phyloP scores from a whole-genome alignment of 352 stramenopile species.

The Pilasporangium apinafurcum region DNA sequence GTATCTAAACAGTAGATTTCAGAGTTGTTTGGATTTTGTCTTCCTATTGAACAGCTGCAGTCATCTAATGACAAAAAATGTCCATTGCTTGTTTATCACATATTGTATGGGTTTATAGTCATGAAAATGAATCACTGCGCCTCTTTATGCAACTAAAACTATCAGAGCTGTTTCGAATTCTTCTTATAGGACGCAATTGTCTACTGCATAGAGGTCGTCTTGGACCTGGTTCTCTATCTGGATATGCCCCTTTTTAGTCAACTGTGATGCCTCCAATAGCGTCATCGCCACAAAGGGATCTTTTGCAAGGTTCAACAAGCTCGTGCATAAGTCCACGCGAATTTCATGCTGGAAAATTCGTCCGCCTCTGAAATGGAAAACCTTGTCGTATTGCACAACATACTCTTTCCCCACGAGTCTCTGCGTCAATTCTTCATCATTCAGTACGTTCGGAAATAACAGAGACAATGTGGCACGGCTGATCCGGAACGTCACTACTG shows the following conservation, averaged over 20 bases:
- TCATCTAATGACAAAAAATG: too few species aligned
- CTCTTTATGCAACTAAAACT: too few species aligned
- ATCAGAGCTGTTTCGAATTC: too few species aligned
- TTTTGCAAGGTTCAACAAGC: slow-evolving; percentile 42
- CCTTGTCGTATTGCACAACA: slow-evolving; percentile 59
- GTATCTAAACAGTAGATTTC: too few species aligned
- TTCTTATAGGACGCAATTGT: slow-evolving; percentile 23
- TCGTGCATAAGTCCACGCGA: slow-evolving; percentile 36
- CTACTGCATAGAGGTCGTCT: slow-evolving; percentile 31
- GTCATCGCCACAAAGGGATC: slow-evolving; percentile 49
- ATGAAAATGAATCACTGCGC: too few species aligned
- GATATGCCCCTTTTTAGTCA: slow-evolving; percentile 57
- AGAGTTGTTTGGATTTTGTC: too few species aligned
- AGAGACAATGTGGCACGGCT: slow-evolving; percentile 31
- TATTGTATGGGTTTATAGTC: too few species aligned
- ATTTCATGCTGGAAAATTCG: slow-evolving; percentile 56
- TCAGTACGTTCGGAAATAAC: slow-evolving; percentile 43
- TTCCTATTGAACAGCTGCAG: too few species aligned
- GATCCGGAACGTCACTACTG: slow-evolving; percentile 30
- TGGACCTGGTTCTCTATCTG: slow-evolving; percentile 28
- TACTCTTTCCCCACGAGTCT: slow-evolving; percentile 54
- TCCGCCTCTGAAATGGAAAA: slow-evolving; percentile 49
- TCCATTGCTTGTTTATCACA: too few species aligned
- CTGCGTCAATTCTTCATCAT: slow-evolving; percentile 45
- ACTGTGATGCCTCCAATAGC: slow-evolving; percentile 37